phyloP scores from a whole-genome alignment of 2,329 filamentous ascomycete species.

The Fusarium tjaetaba region DNA sequence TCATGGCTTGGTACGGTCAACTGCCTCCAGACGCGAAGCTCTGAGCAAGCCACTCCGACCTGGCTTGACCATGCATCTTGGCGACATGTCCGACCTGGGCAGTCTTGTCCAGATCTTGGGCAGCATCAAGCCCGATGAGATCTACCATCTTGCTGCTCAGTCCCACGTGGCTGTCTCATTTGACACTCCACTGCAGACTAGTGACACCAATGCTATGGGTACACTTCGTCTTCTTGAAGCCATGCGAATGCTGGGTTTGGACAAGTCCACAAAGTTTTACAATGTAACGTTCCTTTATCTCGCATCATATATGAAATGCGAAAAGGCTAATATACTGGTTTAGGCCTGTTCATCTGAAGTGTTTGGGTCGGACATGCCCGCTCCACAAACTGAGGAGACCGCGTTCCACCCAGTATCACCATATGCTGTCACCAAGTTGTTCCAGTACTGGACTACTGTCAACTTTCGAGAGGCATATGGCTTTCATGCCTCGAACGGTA shows the following conservation, averaged over 20 bases:
- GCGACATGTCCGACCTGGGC: neutral
- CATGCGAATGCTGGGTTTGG: neutral
- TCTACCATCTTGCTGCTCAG: neutral
- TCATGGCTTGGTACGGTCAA: neutral
- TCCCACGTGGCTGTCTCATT: neutral
- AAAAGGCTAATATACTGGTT: neutral
- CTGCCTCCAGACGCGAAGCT: neutral
- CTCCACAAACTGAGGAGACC: neutral
- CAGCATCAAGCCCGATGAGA: neutral
- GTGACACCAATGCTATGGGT: neutral
- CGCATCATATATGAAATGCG: neutral
- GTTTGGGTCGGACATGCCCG: neutral
- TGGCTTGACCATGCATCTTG: neutral
- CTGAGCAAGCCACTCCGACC: neutral
- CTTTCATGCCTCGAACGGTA: neutral
- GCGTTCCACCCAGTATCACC: neutral
- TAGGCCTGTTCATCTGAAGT: neutral
- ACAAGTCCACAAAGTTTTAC: neutral
- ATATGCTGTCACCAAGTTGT: neutral
- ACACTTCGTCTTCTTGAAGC: neutral
- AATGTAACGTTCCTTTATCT: neutral
- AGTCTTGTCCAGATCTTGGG: neutral
- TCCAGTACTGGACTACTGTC: neutral
- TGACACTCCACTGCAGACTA: neutral
- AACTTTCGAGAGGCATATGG: neutral